These are phyloP conservation scores for Ophiostoma ulmi DNA, from an alignment of 2,329 filamentous ascomycete genomes.

Conservation along the genomic window DNA sequence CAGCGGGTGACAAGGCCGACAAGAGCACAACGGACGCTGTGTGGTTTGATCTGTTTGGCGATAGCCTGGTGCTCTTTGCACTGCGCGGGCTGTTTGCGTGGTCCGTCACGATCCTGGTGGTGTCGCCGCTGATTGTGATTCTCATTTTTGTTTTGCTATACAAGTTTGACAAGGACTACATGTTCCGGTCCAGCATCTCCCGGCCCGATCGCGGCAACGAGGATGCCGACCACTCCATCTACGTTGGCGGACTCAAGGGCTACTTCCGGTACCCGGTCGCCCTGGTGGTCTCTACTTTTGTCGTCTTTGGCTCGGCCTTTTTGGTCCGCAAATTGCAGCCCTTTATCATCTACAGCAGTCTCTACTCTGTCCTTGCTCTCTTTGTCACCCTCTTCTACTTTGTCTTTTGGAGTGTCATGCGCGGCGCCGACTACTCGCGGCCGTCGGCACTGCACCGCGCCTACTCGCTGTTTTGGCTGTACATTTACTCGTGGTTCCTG, in stretches of 20 bases:
- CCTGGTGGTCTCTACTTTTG: slow-evolving; percentile 59
- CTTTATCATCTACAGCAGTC: slow-evolving; percentile 82
- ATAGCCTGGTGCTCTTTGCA: slow-evolving; percentile 69
- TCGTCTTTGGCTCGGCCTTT: slow-evolving; percentile 68
- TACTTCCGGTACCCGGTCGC: slow-evolving; percentile 80
- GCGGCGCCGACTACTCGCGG: slow-evolving; percentile 70
- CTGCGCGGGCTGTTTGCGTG: slow-evolving; percentile 82
- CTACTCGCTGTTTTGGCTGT: slow-evolving; percentile 81
- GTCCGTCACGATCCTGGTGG: slow-evolving; percentile 76
- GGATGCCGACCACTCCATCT: slow-evolving; percentile 50
- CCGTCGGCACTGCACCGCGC: slow-evolving; percentile 81
- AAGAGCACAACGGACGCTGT: slow-evolving; percentile 63
- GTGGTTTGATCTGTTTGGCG: slow-evolving; percentile 92
- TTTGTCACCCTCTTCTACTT: slow-evolving; percentile 76
- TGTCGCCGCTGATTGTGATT: slow-evolving; percentile 68
- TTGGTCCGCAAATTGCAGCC: slow-evolving; percentile 80
- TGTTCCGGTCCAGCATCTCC: slow-evolving; percentile 57
- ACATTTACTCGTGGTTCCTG: slow-evolving; percentile 64
- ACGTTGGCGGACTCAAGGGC: slow-evolving; percentile 71
- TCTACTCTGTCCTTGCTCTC: slow-evolving; percentile 85
- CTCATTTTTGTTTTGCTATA: slow-evolving; percentile 63
- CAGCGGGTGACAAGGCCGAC: slow-evolving; percentile 62
- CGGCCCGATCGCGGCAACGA: slow-evolving; percentile 46
- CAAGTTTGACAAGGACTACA: slow-evolving; percentile 77
- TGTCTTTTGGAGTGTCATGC: slow-evolving; percentile 74